Base-by-base conservation (phyloP, 495 filamentous ascomycete species). In the Endocarpon pusillum region DNA sequence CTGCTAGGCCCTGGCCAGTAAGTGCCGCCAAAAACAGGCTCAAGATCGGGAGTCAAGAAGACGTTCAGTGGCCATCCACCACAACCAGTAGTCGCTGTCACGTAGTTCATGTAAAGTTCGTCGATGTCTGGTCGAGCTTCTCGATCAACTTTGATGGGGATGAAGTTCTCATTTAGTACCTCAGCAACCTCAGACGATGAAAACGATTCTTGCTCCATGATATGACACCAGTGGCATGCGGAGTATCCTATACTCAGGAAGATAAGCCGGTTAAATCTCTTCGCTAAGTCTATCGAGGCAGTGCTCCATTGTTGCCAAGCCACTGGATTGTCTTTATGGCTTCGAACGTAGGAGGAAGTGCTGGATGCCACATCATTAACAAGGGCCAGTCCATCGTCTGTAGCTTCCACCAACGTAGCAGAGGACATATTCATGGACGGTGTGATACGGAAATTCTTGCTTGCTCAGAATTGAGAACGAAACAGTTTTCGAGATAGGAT, bases 41-140 rank as follows among this genome's bases (percentile, higher is more conserved):
- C 78, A 4, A 96, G 67, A 44, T 87, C 73, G 0, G 91, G 91
- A 0, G 91, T 96, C 18, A 96, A 64, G 49, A 97, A 96, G 15
- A 94, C 81, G 51, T 94, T 96, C 29, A 97, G 63, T 8, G 89
- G 89, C 91, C 91, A 97, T 18, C 89, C 89, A 2, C 85, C 91
- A 1, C 77, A 83, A 14, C 83, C 84, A 22, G 77, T 92, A 11
- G 87, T 86, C 3, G 86, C 87, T 59, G 93, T 82, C 20, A 91
- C 81, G 58, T 91, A 97, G 57, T 94, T 93, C 80, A 94, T 92
- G 51, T 96, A 97, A 37, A 96, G 85, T 34, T 83, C 77, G 49
- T 97, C 89, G 43, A 96, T 71, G 51, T 96, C 86, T 1, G 91
- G 89, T 21, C 87, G 77, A 52, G 94, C 87, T 53, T 97, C 89